Conservation (phyloP, 2,329 filamentous ascomycete species). For the Cordyceps sp. region DNA sequence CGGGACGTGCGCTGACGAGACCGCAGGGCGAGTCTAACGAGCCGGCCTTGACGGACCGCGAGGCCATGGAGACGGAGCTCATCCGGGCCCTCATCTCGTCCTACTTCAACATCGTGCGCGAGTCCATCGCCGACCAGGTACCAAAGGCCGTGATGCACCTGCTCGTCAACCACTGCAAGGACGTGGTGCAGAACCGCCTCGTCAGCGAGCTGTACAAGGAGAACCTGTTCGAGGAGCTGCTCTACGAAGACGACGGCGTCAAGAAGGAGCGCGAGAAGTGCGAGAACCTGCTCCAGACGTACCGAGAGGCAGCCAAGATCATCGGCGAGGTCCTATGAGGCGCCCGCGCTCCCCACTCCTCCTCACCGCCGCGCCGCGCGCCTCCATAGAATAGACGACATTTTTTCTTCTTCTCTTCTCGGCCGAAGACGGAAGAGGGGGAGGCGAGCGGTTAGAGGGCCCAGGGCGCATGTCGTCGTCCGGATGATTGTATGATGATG, state of each 20-base stretch:
- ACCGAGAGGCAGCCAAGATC: constrained; percentile 95
- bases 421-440: too few species aligned
- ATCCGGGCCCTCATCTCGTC: constrained; percentile 93
- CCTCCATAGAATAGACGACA: too few species aligned
- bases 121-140: constrained; percentile 96
- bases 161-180: constrained; percentile 94
- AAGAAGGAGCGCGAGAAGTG: constrained; percentile 98
- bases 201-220: constrained; percentile 95
- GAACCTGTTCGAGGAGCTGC: constrained; percentile 71
- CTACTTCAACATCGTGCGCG: constrained; percentile 97
- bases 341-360: too few species aligned
- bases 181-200: constrained; percentile 90
- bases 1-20: background rate
- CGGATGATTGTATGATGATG: too few species aligned
- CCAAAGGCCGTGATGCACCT: constrained; percentile 99
- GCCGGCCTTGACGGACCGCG: constrained; percentile 82
- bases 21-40: constrained; percentile 45
- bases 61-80: constrained; percentile 93
- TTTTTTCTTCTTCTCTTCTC: background rate
- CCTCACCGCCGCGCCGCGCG: too few species aligned
- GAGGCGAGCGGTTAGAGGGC: too few species aligned
- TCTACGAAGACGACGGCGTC: constrained; percentile 95
- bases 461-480: too few species aligned
- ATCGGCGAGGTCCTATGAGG: constrained; percentile 80
- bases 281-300: constrained; percentile 86